Evolutionary conservation across 345 rosid genomes (phyloP).

Genomic region (Limnanthes douglasii): DNA sequence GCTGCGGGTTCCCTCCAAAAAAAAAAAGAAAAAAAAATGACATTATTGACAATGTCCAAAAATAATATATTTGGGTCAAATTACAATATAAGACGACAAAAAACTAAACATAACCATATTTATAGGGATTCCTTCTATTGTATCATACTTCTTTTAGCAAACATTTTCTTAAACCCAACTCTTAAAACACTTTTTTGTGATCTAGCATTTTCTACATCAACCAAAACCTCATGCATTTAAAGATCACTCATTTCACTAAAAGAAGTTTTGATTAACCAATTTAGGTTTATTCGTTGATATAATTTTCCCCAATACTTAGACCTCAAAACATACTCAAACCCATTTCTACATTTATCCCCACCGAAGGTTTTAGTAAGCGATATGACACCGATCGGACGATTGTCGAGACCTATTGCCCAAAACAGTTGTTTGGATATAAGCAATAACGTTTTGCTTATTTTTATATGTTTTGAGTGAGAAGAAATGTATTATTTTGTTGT

Average conservation of each 20-base stretch:
- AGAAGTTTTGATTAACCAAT: conserved; percentile 18
- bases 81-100: conserved; percentile 33
- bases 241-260: conserved; percentile 34
- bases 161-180: conserved; percentile 57
- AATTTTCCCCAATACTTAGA: conserved; percentile 38
- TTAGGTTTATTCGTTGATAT: conserved; percentile 42
- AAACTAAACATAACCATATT: conserved; percentile 48
- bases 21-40: too few relatives aligned
- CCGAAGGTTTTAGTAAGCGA: conserved; percentile 27
- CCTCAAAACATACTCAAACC: conserved; percentile 33
- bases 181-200: conserved; percentile 55
- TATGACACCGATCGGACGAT: conserved; percentile 34
- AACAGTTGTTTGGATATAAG: too few relatives aligned
- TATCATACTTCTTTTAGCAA: conserved; percentile 30
- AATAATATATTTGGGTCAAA: conserved; percentile 1
- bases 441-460: too few relatives aligned
- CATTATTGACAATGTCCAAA: too few relatives aligned
- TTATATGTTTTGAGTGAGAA: too few relatives aligned
- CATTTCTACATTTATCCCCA: conserved; percentile 26
- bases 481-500: too few relatives aligned
- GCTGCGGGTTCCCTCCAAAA: too few relatives aligned
- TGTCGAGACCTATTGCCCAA: too few relatives aligned
- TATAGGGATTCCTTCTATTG: conserved; percentile 29
- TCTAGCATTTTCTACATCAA: conserved; percentile 33
- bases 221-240: conserved; percentile 53